Conservation (phyloP, 768 basidiomycete genomes). For the Tubosaeta sp. region DNA sequence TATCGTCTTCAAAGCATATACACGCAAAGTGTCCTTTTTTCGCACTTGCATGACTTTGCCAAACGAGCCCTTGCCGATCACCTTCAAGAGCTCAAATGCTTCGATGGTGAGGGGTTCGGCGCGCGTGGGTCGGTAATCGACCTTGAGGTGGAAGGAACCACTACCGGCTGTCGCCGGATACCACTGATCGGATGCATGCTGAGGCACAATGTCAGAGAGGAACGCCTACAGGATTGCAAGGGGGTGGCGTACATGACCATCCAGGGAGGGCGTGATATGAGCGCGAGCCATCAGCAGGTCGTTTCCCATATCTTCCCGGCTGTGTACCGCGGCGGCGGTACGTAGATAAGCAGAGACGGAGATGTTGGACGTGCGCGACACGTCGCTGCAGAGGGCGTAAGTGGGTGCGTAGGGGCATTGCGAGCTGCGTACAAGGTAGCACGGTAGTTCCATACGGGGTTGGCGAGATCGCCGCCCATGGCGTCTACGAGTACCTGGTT, state of each 20-base stretch:
- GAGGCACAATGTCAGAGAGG: slow-evolving; percentile 6
- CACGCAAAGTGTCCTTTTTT: slow-evolving; percentile 96
- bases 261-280: slow-evolving; percentile 80
- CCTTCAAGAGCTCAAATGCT: slow-evolving; percentile 93
- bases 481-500: slow-evolving; percentile 97
- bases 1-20: slow-evolving; percentile 98
- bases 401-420: not conserved
- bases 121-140: slow-evolving; percentile 86
- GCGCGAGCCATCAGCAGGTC: slow-evolving; percentile 92
- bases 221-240: not conserved
- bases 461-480: slow-evolving; percentile 85
- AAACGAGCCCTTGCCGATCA: slow-evolving; percentile 96
- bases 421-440: slow-evolving; percentile 78
- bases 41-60: slow-evolving; percentile 99
- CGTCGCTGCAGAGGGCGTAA: slow-evolving; percentile 60
- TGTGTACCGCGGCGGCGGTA: slow-evolving; percentile 64
- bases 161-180: slow-evolving; percentile 77
- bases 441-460: slow-evolving; percentile 93
- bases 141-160: slow-evolving; percentile 93
- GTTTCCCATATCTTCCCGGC: slow-evolving; percentile 94
- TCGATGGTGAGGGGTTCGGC: slow-evolving; percentile 90
- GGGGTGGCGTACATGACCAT: slow-evolving; percentile 62
- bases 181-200: slow-evolving; percentile 91
- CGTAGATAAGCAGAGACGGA: slow-evolving; percentile 90
- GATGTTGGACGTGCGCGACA: slow-evolving; percentile 89